Conservation (phyloP, 2,329 filamentous ascomycete genomes). For the Neoscytalidium dimidiatum region DNA sequence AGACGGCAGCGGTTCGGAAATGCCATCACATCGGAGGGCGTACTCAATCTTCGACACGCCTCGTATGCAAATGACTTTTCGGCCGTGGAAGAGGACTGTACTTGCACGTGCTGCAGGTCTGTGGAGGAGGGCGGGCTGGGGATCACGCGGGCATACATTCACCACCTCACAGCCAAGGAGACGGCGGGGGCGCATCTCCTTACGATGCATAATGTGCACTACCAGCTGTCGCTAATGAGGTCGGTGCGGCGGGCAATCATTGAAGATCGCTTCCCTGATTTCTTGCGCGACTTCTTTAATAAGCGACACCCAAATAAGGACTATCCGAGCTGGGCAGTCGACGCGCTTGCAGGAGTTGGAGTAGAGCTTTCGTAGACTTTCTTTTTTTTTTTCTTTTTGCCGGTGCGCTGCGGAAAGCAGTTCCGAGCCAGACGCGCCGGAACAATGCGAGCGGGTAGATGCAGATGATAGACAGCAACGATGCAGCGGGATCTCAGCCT, state of each 20-base stretch:
- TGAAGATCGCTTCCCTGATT: conserved; percentile 76
- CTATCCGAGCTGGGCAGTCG: conserved; percentile 83
- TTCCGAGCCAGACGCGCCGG: too few species aligned
- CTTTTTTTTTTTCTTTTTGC: too few species aligned
- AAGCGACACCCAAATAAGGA: conserved; percentile 69
- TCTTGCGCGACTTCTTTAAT: conserved; percentile 76
- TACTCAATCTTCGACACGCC: conserved; percentile 81
- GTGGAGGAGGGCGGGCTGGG: conserved; percentile 70
- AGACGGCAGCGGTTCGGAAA: conserved; percentile 76
- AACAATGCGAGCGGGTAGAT: neutral
- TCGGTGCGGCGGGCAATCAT: conserved; percentile 75
- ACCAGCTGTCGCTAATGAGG: conserved; percentile 82
- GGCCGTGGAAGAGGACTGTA: conserved; percentile 80
- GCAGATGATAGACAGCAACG: conserved; percentile 6
- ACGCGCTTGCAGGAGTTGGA: conserved; percentile 75
- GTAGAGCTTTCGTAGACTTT: conserved; percentile 63
- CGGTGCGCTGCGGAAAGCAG: neutral
- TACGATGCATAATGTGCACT: conserved; percentile 95
- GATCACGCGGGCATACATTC: conserved; percentile 83
- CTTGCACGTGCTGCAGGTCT: conserved; percentile 74
- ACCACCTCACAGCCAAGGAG: conserved; percentile 92
- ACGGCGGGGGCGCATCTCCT: conserved; percentile 85
- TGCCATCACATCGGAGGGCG: conserved; percentile 77
- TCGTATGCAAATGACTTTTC: conserved; percentile 77
- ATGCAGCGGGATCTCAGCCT: conserved; percentile 11